These are phyloP conservation scores for Kandelia obovata DNA, from an alignment of 345 rosid species.

Conservation along the genomic window DNA sequence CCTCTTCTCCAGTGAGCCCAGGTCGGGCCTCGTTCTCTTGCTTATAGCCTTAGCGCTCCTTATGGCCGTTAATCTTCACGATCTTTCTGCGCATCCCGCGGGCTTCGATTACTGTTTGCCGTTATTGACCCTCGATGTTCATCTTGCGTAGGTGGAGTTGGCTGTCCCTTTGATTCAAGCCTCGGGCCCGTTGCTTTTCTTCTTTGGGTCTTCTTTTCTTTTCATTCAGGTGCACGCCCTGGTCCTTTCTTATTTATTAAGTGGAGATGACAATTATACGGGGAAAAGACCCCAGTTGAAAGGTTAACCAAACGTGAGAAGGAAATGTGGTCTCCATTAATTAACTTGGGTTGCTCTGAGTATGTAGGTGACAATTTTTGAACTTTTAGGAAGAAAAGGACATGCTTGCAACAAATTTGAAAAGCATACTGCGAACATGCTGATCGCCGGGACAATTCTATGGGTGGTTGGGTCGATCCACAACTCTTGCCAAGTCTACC, in stretches of 20 bases:
- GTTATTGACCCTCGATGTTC: conserved; percentile 56
- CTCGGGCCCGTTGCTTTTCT: conserved; percentile 55
- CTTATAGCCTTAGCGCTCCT: conserved; percentile 52
- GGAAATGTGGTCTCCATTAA: background rate
- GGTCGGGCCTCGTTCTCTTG: conserved; percentile 61
- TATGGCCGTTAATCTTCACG: conserved; percentile 53
- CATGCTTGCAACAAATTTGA: conserved; percentile 41
- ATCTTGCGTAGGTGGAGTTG: conserved; percentile 76
- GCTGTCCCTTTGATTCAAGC: conserved; percentile 62
- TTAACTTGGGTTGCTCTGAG: background rate
- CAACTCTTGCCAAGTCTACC: conserved; percentile 85
- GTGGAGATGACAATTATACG: too few species aligned
- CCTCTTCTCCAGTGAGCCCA: conserved; percentile 59
- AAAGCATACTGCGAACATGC: conserved; percentile 60
- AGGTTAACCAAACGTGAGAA: too few species aligned
- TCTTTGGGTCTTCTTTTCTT: conserved; percentile 53
- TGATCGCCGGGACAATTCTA: conserved; percentile 61
- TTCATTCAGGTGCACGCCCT: conserved; percentile 51
- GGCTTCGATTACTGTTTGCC: conserved; percentile 61
- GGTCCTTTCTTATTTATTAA: background rate
- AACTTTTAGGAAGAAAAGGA: conserved; percentile 49
- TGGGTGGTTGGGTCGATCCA: conserved; percentile 82
- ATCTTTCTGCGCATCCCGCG: conserved; percentile 73
- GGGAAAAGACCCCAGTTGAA: too few species aligned
- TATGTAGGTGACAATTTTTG: background rate